Conservation (phyloP, 129 eudicot genomes). For the Artemisia annua region DNA sequence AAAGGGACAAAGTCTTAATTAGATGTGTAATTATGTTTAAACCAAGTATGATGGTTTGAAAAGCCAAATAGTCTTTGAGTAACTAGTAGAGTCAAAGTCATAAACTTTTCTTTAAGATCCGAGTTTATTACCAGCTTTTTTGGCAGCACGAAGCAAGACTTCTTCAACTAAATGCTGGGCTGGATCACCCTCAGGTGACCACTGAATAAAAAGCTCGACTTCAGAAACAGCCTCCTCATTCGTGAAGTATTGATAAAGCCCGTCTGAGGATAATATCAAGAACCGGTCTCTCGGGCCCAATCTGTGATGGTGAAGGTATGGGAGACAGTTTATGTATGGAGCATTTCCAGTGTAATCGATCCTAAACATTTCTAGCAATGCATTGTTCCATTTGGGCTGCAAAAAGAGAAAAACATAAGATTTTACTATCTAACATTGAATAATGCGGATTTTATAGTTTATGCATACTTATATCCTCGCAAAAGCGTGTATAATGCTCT, state of each 20-base stretch:
- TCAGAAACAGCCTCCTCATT: constrained; percentile 92
- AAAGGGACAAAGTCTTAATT: background rate
- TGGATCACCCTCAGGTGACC: constrained; percentile 96
- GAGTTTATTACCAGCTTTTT: constrained; percentile 66
- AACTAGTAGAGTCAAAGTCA: background rate
- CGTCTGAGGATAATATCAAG: constrained; percentile 82
- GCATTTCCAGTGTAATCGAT: constrained; percentile 74
- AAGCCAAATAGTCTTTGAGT: background rate
- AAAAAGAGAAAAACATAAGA: constrained; percentile 17
- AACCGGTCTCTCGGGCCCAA: constrained; percentile 82
- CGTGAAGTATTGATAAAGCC: constrained; percentile 90
- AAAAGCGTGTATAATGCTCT: too few species aligned
- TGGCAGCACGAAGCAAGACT: constrained; percentile 87
- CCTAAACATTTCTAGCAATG: constrained; percentile 85
- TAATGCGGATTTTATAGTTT: background rate
- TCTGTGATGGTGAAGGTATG: constrained; percentile 76
- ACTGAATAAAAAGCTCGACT: constrained; percentile 77
- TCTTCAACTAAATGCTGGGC: constrained; percentile 92
- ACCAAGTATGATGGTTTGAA: background rate
- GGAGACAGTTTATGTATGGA: constrained; percentile 72
- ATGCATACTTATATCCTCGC: background rate
- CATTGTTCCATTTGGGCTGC: constrained; percentile 98
- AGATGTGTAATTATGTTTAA: background rate
- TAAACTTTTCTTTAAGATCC: background rate
- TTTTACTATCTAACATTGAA: constrained; percentile 14